Evolutionary conservation across 768 basidiomycete species (phyloP).

Genomic region (Amanita pseudoporphyria): DNA sequence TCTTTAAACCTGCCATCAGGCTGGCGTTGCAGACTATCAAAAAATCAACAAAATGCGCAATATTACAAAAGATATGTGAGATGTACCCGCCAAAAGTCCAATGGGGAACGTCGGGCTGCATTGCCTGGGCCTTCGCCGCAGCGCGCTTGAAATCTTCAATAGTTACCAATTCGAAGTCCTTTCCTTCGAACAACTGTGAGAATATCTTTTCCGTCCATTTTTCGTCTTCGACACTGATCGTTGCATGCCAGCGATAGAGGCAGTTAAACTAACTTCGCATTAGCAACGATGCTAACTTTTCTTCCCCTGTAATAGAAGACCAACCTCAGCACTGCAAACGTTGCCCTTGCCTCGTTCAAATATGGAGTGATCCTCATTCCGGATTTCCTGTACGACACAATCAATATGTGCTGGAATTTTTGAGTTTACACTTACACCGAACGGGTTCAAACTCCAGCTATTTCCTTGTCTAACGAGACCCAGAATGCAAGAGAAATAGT

Average conservation of each 20-base stretch:
- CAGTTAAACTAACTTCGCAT: slow-evolving; percentile 57
- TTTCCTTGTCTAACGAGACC: slow-evolving; percentile 71
- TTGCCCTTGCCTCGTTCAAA: slow-evolving; percentile 80
- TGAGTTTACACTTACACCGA: slow-evolving; percentile 35
- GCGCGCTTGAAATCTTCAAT: slow-evolving; percentile 42
- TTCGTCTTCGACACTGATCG: slow-evolving; percentile 63
- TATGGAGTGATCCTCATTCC: slow-evolving; percentile 47
- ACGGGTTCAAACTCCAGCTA: slow-evolving; percentile 70
- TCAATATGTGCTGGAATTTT: neutral
- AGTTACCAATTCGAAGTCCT: slow-evolving; percentile 36
- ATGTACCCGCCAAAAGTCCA: slow-evolving; percentile 64
- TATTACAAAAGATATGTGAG: neutral
- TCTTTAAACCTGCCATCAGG: slow-evolving; percentile 56
- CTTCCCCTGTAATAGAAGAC: slow-evolving; percentile 4
- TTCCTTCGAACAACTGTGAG: slow-evolving; percentile 40
- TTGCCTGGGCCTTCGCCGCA: slow-evolving; percentile 26
- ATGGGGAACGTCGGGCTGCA: slow-evolving; percentile 37
- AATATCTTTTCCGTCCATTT: slow-evolving; percentile 52
- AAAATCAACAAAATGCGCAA: neutral
- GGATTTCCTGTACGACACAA: slow-evolving; percentile 43
- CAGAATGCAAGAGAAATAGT: slow-evolving; percentile 74
- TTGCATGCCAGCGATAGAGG: slow-evolving; percentile 79
- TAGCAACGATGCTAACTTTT: neutral
- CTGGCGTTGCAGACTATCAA: slow-evolving; percentile 42
- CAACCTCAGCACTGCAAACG: slow-evolving; percentile 71